Conservation (phyloP, 1,284 basidiomycete species). For the Cystobasidiaceae sp. region DNA sequence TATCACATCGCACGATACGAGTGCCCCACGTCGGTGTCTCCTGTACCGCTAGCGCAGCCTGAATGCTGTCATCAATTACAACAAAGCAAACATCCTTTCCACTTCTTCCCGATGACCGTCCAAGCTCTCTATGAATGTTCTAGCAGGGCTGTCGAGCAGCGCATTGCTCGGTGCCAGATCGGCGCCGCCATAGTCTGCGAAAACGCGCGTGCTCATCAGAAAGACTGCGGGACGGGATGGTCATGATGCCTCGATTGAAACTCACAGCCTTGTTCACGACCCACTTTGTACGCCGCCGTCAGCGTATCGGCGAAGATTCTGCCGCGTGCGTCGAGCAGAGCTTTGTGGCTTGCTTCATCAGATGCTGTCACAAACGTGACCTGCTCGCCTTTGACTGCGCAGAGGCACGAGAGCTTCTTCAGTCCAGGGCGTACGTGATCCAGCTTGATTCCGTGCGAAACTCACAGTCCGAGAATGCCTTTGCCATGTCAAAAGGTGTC, state of each 20-base stretch:
- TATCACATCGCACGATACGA: no score
- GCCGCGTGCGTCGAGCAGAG: not conserved
- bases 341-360: not conserved
- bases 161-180: not conserved
- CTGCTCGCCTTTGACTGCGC: not conserved
- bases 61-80: no score
- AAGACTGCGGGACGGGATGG: not conserved
- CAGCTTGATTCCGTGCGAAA: not conserved
- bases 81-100: not conserved
- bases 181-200: not conserved
- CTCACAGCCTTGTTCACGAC: not conserved
- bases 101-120: not conserved
- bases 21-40: no score
- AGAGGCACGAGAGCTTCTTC: not conserved
- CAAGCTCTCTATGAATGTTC: not conserved
- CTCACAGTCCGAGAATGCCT: slow-evolving; percentile 7
- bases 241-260: not conserved
- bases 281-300: not conserved
- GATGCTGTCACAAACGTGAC: not conserved
- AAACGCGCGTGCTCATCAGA: not conserved
- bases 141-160: not conserved
- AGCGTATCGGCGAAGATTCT: not conserved
- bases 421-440: not conserved
- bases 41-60: no score
- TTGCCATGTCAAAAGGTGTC: not conserved